Evolutionary conservation across 352 stramenopile species (phyloP).

Genomic region (Pilasporangium apinafurcum): DNA sequence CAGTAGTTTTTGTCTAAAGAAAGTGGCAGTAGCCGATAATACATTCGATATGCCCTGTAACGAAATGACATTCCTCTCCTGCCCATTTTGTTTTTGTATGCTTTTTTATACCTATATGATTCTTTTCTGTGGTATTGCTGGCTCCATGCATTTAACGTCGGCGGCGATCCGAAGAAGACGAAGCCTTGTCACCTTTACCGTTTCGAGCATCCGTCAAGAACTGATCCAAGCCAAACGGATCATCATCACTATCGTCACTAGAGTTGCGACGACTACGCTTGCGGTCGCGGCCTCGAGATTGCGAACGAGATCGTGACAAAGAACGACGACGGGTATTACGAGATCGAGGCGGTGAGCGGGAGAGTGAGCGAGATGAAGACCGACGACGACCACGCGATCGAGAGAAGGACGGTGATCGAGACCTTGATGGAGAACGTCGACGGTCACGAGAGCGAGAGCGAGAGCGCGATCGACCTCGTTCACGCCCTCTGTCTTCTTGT

Average conservation of each 20-base stretch:
- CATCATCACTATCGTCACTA: slow-evolving; percentile 50
- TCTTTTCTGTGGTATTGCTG: not conserved
- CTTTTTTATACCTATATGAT: not conserved
- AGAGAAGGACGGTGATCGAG: slow-evolving; percentile 15
- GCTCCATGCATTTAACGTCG: slow-evolving; percentile 16
- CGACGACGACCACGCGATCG: slow-evolving; percentile 19
- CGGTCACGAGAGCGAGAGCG: slow-evolving; percentile 5
- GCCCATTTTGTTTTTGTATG: no score
- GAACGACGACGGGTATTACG: slow-evolving; percentile 40
- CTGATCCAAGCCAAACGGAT: slow-evolving; percentile 82
- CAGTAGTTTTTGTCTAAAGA: no score
- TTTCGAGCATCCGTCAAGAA: slow-evolving; percentile 76
- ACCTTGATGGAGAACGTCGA: slow-evolving; percentile 20
- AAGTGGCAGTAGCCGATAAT: slow-evolving; percentile 3
- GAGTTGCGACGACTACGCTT: slow-evolving; percentile 18
- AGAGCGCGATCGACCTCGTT: slow-evolving; percentile 11
- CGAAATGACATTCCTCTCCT: no score
- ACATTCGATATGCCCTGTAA: slow-evolving; percentile 2
- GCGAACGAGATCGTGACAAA: slow-evolving; percentile 81
- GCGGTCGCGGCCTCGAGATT: not conserved
- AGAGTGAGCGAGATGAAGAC: slow-evolving; percentile 18
- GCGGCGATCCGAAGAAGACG: slow-evolving; percentile 15
- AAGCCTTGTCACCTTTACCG: slow-evolving; percentile 13
- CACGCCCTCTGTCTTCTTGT: slow-evolving; percentile 2
- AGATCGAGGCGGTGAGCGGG: slow-evolving; percentile 14